These are phyloP conservation scores for Botrytis pseudocinerea DNA, from an alignment of 2,329 filamentous ascomycete species.

Conservation along the genomic window DNA sequence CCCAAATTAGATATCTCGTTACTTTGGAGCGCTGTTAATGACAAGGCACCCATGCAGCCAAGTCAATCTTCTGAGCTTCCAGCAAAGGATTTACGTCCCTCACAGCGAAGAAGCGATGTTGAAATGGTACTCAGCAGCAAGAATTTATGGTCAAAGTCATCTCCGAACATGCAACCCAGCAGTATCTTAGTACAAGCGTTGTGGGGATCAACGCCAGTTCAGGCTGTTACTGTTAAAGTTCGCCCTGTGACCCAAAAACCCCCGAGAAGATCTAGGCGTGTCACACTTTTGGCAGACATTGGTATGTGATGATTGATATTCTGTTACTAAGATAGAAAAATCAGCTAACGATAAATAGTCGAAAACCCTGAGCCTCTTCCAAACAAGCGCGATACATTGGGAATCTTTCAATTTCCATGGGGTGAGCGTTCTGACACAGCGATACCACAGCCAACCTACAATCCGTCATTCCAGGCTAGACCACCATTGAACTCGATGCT, in stretches of 20 bases:
- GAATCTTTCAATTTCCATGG: slow-evolving; percentile 67
- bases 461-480: slow-evolving; percentile 28
- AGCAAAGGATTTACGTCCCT: slow-evolving; percentile 36
- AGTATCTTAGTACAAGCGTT: slow-evolving; percentile 32
- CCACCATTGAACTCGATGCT: slow-evolving; percentile 33
- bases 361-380: slow-evolving; percentile 61
- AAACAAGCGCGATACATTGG: slow-evolving; percentile 59
- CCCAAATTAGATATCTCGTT: background rate
- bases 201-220: slow-evolving; percentile 37
- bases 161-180: slow-evolving; percentile 17
- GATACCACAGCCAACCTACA: slow-evolving; percentile 45
- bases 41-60: background rate
- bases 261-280: slow-evolving; percentile 54
- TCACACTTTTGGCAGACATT: slow-evolving; percentile 64
- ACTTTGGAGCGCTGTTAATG: background rate
- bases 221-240: slow-evolving; percentile 37
- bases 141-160: slow-evolving; percentile 38
- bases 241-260: slow-evolving; percentile 55
- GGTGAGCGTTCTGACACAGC: slow-evolving; percentile 62
- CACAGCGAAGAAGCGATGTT: slow-evolving; percentile 28
- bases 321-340: background rate
- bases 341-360: slow-evolving; percentile 40
- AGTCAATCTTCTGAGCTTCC: slow-evolving; percentile 33
- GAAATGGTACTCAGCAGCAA: slow-evolving; percentile 34
- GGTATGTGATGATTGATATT: slow-evolving; percentile 31